These are phyloP conservation scores for Pichia sporocuriosa DNA, from an alignment of 805 yeast genomes.

Conservation along the genomic window DNA sequence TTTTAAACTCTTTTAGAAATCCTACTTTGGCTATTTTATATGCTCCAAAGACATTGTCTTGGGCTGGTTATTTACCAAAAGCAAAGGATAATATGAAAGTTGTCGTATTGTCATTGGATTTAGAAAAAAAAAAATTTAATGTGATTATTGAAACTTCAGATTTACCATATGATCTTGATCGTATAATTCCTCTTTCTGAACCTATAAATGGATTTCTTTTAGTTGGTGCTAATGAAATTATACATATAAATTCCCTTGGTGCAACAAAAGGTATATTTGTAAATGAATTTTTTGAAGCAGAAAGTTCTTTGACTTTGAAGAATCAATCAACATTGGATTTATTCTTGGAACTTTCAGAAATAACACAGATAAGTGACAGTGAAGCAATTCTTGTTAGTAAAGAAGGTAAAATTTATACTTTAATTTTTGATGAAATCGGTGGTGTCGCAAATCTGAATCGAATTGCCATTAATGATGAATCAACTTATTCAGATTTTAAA, in stretches of 20 bases:
- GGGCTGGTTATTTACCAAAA: constrained; percentile 70
- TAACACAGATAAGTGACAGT: constrained; percentile 28
- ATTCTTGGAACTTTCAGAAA: constrained; percentile 46
- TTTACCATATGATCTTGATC: constrained; percentile 69
- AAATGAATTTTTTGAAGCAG: constrained; percentile 43
- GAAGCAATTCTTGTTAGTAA: constrained; percentile 36
- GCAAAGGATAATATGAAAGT: constrained; percentile 57
- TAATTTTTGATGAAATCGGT: constrained; percentile 29
- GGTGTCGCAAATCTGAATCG: constrained; percentile 30
- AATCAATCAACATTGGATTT: constrained; percentile 49
- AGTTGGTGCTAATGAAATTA: constrained; percentile 68
- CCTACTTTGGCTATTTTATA: constrained; percentile 52
- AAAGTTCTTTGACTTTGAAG: constrained; percentile 34
- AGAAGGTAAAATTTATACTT: constrained; percentile 36
- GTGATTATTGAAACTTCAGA: constrained; percentile 57
- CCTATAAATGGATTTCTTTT: constrained; percentile 66
- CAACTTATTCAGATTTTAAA: constrained; percentile 19
- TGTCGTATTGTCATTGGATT: constrained; percentile 62
- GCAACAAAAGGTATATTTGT: constrained; percentile 55
- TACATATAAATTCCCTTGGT: constrained; percentile 78
- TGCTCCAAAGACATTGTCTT: constrained; percentile 37
- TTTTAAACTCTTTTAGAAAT: constrained; percentile 66
- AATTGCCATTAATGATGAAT: constrained; percentile 17
- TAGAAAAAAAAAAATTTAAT: constrained; percentile 50
- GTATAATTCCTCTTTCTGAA: constrained; percentile 52